Base-by-base conservation (phyloP, 1,284 basidiomycete genomes). In the Pisolithus thermaeus region DNA sequence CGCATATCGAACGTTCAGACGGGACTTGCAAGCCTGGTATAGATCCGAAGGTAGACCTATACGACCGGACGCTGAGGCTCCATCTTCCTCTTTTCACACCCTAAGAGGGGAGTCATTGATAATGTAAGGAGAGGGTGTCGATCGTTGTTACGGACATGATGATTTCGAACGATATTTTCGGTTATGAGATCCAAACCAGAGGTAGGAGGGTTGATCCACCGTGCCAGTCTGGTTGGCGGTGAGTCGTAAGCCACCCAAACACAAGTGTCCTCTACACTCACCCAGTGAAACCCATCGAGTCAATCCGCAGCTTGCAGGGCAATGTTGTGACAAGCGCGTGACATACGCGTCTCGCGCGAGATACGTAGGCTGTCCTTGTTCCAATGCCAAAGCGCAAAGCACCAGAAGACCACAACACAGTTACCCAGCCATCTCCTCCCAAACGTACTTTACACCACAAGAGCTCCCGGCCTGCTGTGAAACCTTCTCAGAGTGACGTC, bases 151-250 rank as follows among this genome's bases (percentile, higher is more conserved):
- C 76, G 58, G 59, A 82, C 87, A 65, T 83, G 81, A 61, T 89
- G 85, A 58, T 90, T 90, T 40, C 75, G 70, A 1, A 73, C 55
- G 46, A 90, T 83, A 57, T 89, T 89, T 45, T 85, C 78, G 51
- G 73, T 68, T 40, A 90, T 82, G 41, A 83, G 73, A 48, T 83
- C 77, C 16, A 89, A 65, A 20, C 84, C 85, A 48, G 78, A 76
- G 8, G 82, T 75, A 7, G 87, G 87, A 14, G 87, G 85, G 67
- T 90, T 88, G 20, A 80, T 77, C 87, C 87, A 90, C 58, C 87
- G 78, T 44, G 85, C 87, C 46, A 90, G 69, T 39, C 87, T 89
- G 58, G 9, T 47, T 39, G 51, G 56, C 6, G 25, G 53, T 50
- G 53, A 55, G 52, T 47, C 47, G 43, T 27, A 30, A 38, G 22